Evolutionary conservation across 495 filamentous ascomycete species (phyloP), one percentile per base, ranked within the genome.

Genomic region (Penicillium bovifimosum): DNA sequence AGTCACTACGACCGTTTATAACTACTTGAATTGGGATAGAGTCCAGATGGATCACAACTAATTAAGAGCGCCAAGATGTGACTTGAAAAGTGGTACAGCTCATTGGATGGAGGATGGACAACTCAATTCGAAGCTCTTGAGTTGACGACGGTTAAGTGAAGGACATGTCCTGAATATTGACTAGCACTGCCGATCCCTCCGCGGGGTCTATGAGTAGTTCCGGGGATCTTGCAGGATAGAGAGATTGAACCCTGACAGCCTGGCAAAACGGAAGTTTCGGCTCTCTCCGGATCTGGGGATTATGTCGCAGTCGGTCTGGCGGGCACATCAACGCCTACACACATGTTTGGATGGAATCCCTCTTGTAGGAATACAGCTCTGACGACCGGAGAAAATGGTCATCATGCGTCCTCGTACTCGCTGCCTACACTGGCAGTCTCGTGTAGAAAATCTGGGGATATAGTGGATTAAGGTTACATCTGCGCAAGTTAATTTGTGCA

Each of bases 141-240:
- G 42, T 33, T 32, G 27, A 58, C 32, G 32, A 49, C 18, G 36
- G 38, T 60, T 50, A 55, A 32, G 56, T 61, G 54, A 54, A 63
- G 56, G 58, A 59, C 52, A 49, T 41, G 46, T 31, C 17, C 11
- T 20, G 42, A 32, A 55, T 45, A 47, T 57, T 46, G 49, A 52
- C 63, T 57, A 58, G 49, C 45, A 51, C 32, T 57, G 58, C 54
- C 56, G 50, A 65, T 63, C 59, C 2, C 44, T 47, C 29, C 56
- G 54, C 54, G 56, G 59, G 58, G 56, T 45, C 46, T 35, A 52
- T 44, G 52, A 54, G 24, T 29, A 20, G 42, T 32, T 32, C 43
- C 54, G 53, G 59, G 47, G 55, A 57, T 61, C 32, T 55, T 14
- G 14, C 29, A 32, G 4, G 18, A 45, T 16, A n/a, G 6, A 36